A percentile compares a stretch with the other conserved stretches of the same genome.
Evolutionary conservation across 306 rosid species (phyloP).

Genomic region (apple (Malus domestica)): DNA sequence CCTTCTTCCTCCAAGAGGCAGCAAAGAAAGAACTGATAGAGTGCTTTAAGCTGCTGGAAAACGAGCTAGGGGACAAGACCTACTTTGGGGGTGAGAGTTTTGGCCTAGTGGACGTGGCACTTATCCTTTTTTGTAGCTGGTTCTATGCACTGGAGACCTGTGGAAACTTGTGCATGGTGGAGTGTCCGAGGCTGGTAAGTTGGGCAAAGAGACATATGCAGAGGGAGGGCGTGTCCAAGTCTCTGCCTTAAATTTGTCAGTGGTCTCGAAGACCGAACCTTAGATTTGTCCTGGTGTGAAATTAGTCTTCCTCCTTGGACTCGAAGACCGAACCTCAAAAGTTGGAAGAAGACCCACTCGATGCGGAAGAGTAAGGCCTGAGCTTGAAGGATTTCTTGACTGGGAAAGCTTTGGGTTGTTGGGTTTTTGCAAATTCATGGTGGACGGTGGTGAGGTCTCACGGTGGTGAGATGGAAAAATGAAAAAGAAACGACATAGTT

Average conservation of each 20-base stretch:
- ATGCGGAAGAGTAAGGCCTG: no score
- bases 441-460: no score
- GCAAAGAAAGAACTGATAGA: slow-evolving; percentile 13
- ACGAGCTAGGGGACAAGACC: slow-evolving; percentile 24
- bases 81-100: slow-evolving; percentile 17
- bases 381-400: no score
- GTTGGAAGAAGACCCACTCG: no score
- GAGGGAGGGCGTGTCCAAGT: slow-evolving; percentile 18
- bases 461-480: no score
- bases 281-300: no score
- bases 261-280: no score
- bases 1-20: slow-evolving; percentile 1
- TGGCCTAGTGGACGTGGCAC: slow-evolving; percentile 21
- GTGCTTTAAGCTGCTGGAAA: slow-evolving; percentile 11
- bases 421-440: no score
- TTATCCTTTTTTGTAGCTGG: slow-evolving; percentile 11
- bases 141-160: slow-evolving; percentile 3
- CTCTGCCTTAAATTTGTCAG: not conserved
- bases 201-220: slow-evolving; percentile 20
- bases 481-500: no score
- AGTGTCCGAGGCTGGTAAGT: slow-evolving; percentile 13
- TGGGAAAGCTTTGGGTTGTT: no score
- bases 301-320: no score
- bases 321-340: no score
- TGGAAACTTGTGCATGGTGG: slow-evolving; percentile 10